Evolutionary conservation across 495 filamentous ascomycete genomes (phyloP).

Genomic region (Penicillium argentinense): DNA sequence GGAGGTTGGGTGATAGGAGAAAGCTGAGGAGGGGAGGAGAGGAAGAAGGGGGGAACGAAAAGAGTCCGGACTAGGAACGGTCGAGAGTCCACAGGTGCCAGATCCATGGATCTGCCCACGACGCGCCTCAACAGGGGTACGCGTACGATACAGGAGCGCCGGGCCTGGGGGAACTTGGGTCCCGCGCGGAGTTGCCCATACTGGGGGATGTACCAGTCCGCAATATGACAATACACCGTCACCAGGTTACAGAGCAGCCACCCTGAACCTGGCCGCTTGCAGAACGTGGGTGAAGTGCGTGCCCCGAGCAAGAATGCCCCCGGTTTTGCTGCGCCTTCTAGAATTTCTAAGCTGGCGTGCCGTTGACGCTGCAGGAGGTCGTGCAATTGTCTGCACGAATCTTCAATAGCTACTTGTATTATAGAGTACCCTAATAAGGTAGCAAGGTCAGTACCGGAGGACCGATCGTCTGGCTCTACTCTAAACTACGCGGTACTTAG

Average conservation of each 20-base stretch:
- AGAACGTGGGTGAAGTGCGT: conserved; percentile 32
- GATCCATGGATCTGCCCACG: conserved; percentile 35
- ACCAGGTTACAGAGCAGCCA: conserved; percentile 11
- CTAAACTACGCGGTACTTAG: too few species aligned
- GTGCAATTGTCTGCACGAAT: too few species aligned
- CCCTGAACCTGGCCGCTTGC: conserved; percentile 27
- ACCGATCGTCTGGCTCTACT: too few species aligned
- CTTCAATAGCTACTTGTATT: too few species aligned
- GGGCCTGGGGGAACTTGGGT: too few species aligned
- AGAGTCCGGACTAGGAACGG: conserved; percentile 33
- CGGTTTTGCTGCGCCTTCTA: conserved; percentile 2
- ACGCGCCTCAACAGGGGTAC: conserved; percentile 26
- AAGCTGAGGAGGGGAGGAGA: conserved; percentile 17
- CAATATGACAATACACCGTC: conserved; percentile 18
- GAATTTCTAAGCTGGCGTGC: too few species aligned
- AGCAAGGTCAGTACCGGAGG: too few species aligned
- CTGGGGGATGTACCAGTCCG: conserved; percentile 4
- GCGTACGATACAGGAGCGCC: conserved; percentile 9
- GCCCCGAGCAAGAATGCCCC: conserved; percentile 22
- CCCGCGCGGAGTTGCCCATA: conserved; percentile 1
- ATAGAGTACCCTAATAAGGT: too few species aligned
- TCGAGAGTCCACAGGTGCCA: conserved; percentile 27
- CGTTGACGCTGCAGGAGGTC: too few species aligned
- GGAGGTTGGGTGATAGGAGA: conserved; percentile 11
- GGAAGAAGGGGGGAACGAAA: conserved; percentile 27